phyloP scores from a whole-genome alignment of 257 asterid genomes.

The Thymus mandschuricus region DNA sequence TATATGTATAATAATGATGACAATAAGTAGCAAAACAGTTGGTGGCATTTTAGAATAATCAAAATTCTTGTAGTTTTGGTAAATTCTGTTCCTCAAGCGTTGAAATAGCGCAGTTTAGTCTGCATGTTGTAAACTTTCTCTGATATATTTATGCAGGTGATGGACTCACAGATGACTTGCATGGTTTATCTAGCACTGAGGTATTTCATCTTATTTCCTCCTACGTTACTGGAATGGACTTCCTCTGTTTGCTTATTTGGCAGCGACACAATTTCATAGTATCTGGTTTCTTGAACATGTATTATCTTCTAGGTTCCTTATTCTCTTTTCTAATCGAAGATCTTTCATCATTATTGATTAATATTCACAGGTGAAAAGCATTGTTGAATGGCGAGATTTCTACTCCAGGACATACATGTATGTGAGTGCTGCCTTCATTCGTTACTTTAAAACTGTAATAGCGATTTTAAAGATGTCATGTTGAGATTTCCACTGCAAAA shows the following conservation, averaged over 20 bases:
- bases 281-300: slow-evolving; percentile 27
- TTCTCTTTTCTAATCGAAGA: slow-evolving; percentile 12
- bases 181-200: slow-evolving; percentile 72
- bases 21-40: neutral
- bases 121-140: slow-evolving; percentile 20
- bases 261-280: slow-evolving; percentile 17
- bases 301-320: neutral
- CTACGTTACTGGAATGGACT: neutral
- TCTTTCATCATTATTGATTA: neutral
- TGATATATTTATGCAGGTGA: slow-evolving; percentile 55
- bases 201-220: slow-evolving; percentile 38
- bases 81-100: slow-evolving; percentile 1
- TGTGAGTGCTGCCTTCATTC: slow-evolving; percentile 42
- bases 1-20: neutral
- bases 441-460: neutral
- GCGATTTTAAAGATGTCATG: neutral
- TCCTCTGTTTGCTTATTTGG: slow-evolving; percentile 12
- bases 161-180: slow-evolving; percentile 81
- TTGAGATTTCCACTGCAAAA: slow-evolving; percentile 13
- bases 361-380: slow-evolving; percentile 70
- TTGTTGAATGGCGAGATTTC: slow-evolving; percentile 94
- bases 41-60: neutral
- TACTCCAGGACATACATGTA: slow-evolving; percentile 79
- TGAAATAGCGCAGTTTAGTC: slow-evolving; percentile 20
- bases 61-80: neutral